Evolutionary conservation across 2,329 filamentous ascomycete genomes (phyloP).

Genomic region (Ascochyta pisi): DNA sequence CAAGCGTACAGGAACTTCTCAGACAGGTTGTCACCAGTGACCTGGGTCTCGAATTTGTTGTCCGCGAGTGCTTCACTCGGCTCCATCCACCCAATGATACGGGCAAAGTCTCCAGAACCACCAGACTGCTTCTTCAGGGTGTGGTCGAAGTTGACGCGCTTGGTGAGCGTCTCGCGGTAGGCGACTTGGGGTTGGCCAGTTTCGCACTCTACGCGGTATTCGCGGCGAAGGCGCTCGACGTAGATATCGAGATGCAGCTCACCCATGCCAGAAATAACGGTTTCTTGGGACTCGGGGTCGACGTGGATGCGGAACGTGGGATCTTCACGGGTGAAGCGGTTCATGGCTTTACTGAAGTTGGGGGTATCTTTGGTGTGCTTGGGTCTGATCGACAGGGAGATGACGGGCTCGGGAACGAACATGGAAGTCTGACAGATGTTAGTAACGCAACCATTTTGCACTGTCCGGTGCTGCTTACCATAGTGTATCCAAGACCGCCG

Average conservation of each 20-base stretch:
- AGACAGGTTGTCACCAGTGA: slow-evolving; percentile 87
- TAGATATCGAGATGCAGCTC: slow-evolving; percentile 97
- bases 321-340: slow-evolving; percentile 97
- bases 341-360: slow-evolving; percentile 98
- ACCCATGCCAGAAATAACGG: slow-evolving; percentile 98
- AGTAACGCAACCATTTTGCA: slow-evolving; percentile 14
- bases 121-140: slow-evolving; percentile 94
- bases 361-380: slow-evolving; percentile 90
- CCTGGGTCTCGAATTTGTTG: slow-evolving; percentile 86
- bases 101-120: slow-evolving; percentile 93
- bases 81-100: slow-evolving; percentile 90
- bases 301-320: slow-evolving; percentile 96
- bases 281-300: slow-evolving; percentile 91
- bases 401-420: slow-evolving; percentile 97
- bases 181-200: slow-evolving; percentile 97
- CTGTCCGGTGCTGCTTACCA: slow-evolving; percentile 57
- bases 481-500: slow-evolving; percentile 87
- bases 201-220: slow-evolving; percentile 94
- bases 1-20: slow-evolving; percentile 97
- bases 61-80: slow-evolving; percentile 75
- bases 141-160: slow-evolving; percentile 85
- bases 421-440: slow-evolving; percentile 71
- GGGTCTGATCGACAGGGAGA: slow-evolving; percentile 95
- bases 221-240: slow-evolving; percentile 92
- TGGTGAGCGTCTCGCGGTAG: slow-evolving; percentile 91